phyloP scores from a whole-genome alignment of 148 eudicot species.

The Fallopia convolvulus region DNA sequence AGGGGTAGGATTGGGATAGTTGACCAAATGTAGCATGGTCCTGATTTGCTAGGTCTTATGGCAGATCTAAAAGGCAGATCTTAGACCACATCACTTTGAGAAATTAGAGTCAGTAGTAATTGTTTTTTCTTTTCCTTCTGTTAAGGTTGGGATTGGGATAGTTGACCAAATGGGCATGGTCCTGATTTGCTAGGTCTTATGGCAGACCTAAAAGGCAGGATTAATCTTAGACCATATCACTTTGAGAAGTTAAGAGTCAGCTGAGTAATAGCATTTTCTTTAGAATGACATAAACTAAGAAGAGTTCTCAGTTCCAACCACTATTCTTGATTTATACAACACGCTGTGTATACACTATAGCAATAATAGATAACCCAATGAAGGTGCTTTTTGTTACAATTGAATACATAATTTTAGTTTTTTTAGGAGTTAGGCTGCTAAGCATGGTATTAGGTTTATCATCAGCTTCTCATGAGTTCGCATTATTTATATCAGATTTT shows the following conservation, averaged over 20 bases:
- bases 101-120: too few species aligned
- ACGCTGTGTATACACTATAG: background rate
- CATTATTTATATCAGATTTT: background rate
- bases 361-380: background rate
- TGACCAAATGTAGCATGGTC: background rate
- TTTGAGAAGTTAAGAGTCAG: background rate
- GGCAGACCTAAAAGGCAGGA: background rate
- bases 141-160: background rate
- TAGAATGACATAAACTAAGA: background rate
- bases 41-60: background rate
- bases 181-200: background rate
- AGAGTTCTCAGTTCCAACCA: background rate
- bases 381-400: background rate
- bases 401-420: background rate
- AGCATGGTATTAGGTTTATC: background rate
- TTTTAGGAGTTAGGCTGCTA: background rate
- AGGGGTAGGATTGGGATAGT: background rate
- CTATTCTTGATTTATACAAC: background rate
- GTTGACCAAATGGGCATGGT: background rate
- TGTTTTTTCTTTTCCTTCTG: background rate
- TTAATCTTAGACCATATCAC: background rate
- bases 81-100: too few species aligned
- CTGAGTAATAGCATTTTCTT: background rate
- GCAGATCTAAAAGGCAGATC: too few species aligned
- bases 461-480: background rate